phyloP scores from a whole-genome alignment of 169 alveolate genomes.

The Amoebophrya sp. region DNA sequence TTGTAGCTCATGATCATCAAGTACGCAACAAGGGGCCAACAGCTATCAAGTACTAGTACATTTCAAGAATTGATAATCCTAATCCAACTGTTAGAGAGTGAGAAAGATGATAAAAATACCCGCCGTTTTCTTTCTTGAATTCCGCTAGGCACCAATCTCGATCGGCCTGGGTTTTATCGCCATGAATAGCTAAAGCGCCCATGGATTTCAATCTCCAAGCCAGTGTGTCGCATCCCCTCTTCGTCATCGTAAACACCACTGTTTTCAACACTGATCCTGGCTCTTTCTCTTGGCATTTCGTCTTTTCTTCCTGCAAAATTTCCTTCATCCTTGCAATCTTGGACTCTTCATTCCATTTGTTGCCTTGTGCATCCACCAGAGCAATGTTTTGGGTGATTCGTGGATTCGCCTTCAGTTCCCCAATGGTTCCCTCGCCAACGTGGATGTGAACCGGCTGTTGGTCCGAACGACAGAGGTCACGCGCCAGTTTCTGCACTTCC shows the following conservation, averaged over 20 bases:
- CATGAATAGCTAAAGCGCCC: constrained; percentile 81
- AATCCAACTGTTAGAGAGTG: no score
- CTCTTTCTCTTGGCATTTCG: neutral
- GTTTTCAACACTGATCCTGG: constrained; percentile 41
- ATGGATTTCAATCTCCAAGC: constrained; percentile 59
- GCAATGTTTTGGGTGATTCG: neutral
- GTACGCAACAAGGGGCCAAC: neutral
- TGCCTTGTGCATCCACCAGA: neutral
- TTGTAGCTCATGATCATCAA: neutral
- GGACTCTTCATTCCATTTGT: neutral
- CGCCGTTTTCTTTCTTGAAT: constrained; percentile 66
- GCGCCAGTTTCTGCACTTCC: constrained; percentile 84
- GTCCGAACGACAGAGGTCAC: constrained; percentile 74
- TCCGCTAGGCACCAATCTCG: constrained; percentile 51
- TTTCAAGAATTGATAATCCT: no score
- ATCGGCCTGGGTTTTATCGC: constrained; percentile 77
- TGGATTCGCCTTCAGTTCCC: neutral
- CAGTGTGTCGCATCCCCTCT: constrained; percentile 61
- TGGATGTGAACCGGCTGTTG: constrained; percentile 88
- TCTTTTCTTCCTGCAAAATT: neutral
- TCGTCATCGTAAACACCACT: constrained; percentile 64
- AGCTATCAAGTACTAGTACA: neutral
- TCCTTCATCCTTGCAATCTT: neutral
- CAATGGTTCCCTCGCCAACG: constrained; percentile 65
- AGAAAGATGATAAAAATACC: neutral